These are phyloP conservation scores for Pistacia atlantica DNA, from an alignment of 345 rosid genomes.

Conservation along the genomic window DNA sequence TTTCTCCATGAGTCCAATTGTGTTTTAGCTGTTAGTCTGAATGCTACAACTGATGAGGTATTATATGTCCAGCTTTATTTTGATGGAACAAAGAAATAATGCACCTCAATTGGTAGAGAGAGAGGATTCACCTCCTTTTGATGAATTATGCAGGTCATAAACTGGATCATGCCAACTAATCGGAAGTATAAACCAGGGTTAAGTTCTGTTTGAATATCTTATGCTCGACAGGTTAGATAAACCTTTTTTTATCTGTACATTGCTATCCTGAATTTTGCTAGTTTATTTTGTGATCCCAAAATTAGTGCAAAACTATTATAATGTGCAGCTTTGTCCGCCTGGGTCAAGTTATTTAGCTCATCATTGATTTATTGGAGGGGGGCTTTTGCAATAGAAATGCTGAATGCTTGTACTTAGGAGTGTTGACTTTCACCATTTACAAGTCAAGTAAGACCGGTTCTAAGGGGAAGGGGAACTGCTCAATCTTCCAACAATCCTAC, in stretches of 20 bases:
- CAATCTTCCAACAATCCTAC: too few relatives aligned
- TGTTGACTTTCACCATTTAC: too few relatives aligned
- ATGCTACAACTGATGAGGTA: conserved; percentile 97
- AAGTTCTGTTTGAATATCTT: conserved; percentile 63
- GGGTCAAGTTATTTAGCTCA: too few relatives aligned
- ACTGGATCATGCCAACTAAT: conserved; percentile 95
- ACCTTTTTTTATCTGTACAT: not conserved
- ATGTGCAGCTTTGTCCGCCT: too few relatives aligned
- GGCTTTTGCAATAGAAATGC: too few relatives aligned
- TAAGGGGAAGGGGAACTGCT: too few relatives aligned
- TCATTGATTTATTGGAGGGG: too few relatives aligned
- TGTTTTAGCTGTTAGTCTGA: conserved; percentile 89
- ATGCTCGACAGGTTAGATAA: conserved; percentile 85
- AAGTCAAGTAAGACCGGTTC: too few relatives aligned
- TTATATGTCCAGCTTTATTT: conserved; percentile 16
- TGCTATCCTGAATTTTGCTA: too few relatives aligned
- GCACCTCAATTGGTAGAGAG: not conserved
- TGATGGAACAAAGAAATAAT: not conserved
- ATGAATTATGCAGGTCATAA: conserved; percentile 65
- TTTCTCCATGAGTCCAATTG: conserved; percentile 80
- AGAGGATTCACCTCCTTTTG: conserved; percentile 13
- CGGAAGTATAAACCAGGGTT: conserved; percentile 70
- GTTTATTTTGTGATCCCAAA: too few relatives aligned
- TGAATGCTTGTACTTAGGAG: too few relatives aligned
- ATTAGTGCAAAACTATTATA: too few relatives aligned